Evolutionary conservation across 1,284 basidiomycete species (phyloP).

Genomic region (Papiliotrema terrestris): DNA sequence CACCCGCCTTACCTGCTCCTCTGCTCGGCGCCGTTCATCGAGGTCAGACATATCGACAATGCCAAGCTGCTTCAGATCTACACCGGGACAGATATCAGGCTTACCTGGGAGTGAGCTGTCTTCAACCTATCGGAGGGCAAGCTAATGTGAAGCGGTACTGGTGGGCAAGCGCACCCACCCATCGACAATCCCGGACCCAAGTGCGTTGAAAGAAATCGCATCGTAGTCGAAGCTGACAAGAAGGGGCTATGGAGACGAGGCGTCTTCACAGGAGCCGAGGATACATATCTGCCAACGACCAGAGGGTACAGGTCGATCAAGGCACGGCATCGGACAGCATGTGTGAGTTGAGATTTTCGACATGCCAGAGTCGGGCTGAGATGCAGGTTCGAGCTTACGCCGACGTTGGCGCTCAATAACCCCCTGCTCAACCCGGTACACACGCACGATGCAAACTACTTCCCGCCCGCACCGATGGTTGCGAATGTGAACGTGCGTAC

Average conservation of each 20-base stretch:
- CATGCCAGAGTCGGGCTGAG: neutral
- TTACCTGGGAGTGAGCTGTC: constrained; percentile 67
- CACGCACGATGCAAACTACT: constrained; percentile 46
- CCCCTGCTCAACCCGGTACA: constrained; percentile 42
- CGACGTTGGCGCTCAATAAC: constrained; percentile 47
- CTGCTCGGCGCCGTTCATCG: constrained; percentile 88
- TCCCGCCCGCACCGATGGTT: constrained; percentile 42
- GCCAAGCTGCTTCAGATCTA: constrained; percentile 88
- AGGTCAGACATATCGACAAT: constrained; percentile 79
- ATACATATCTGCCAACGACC: constrained; percentile 47
- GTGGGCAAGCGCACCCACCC: constrained; percentile 29
- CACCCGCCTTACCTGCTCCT: constrained; percentile 86
- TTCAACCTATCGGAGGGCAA: neutral
- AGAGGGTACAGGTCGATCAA: constrained; percentile 22
- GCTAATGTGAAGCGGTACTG: constrained; percentile 33
- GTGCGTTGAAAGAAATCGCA: constrained; percentile 8
- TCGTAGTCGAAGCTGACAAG: constrained; percentile 1
- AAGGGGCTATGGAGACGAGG: constrained; percentile 46
- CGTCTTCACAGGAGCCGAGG: constrained; percentile 43
- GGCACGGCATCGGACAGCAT: constrained; percentile 41
- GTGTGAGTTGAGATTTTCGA: constrained; percentile 25
- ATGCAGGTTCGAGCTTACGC: constrained; percentile 46
- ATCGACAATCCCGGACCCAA: constrained; percentile 37
- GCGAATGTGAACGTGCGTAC: neutral
- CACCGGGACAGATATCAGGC: constrained; percentile 71